phyloP scores from a whole-genome alignment of 1,284 basidiomycete species.

The Ustilago nuda region DNA sequence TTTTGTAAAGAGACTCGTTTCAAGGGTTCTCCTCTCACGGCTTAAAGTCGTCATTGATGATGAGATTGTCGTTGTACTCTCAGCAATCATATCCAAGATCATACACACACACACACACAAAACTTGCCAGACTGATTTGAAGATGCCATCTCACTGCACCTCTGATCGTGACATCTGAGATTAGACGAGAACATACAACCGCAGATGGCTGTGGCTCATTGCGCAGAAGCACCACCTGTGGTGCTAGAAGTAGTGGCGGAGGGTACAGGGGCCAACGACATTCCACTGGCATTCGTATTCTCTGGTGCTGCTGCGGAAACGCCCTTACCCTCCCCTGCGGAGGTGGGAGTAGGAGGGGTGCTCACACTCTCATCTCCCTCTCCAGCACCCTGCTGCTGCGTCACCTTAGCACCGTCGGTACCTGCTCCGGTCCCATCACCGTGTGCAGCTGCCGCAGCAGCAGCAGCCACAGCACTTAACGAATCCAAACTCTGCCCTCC shows the following conservation, averaged over 20 bases:
- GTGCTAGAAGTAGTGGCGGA: neutral
- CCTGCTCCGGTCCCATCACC: neutral
- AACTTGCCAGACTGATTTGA: too few species aligned
- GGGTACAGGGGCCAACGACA: constrained; percentile 3
- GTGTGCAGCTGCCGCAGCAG: constrained; percentile 46
- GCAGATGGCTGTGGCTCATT: neutral
- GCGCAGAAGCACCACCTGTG: neutral
- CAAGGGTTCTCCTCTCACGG: constrained; percentile 3
- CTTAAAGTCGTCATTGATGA: neutral
- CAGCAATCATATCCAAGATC: neutral
- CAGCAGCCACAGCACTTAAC: constrained; percentile 57
- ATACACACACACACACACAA: too few species aligned
- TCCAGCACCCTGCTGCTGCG: neutral
- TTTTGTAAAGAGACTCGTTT: constrained; percentile 36
- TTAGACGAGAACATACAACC: neutral
- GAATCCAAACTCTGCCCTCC: constrained; percentile 52
- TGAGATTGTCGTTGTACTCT: neutral
- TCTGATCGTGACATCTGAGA: neutral
- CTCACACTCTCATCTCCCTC: neutral
- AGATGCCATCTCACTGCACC: too few species aligned
- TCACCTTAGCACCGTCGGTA: neutral
- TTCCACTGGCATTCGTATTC: neutral
- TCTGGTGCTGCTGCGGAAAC: neutral
- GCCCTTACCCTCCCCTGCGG: neutral
- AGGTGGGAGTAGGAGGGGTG: neutral